These are phyloP conservation scores for Yamadazyma akitaensis DNA, from an alignment of 805 yeast species.

Conservation along the genomic window DNA sequence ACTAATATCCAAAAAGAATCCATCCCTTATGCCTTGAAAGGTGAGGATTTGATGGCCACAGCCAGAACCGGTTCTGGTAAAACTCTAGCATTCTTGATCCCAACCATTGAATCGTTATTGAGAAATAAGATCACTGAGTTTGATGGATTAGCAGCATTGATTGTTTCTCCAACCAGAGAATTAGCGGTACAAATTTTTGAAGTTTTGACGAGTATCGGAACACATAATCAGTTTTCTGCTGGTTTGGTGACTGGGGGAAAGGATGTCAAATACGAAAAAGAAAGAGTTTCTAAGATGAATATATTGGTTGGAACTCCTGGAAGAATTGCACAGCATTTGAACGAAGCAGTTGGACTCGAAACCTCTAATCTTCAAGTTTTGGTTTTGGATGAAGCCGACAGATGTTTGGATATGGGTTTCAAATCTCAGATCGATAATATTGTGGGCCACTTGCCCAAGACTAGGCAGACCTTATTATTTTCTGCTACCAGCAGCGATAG, in stretches of 20 bases:
- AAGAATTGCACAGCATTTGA: conserved; percentile 83
- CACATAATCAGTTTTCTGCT: conserved; percentile 71
- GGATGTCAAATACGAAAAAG: conserved; percentile 77
- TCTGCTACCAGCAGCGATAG: conserved; percentile 89
- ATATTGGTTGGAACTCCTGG: conserved; percentile 92
- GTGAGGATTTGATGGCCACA: conserved; percentile 78
- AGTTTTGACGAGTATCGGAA: conserved; percentile 79
- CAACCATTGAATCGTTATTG: conserved; percentile 67
- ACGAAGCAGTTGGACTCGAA: conserved; percentile 81
- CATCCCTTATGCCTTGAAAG: conserved; percentile 72
- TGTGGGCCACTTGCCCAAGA: conserved; percentile 69
- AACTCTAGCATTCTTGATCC: conserved; percentile 81
- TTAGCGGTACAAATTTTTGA: conserved; percentile 88
- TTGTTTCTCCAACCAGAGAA: conserved; percentile 91
- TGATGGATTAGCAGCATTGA: conserved; percentile 87
- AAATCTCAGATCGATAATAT: conserved; percentile 79
- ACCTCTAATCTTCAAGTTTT: conserved; percentile 70
- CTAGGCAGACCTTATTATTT: conserved; percentile 79
- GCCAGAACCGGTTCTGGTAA: conserved; percentile 92
- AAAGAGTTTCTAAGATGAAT: conserved; percentile 74
- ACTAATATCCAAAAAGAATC: conserved; percentile 86
- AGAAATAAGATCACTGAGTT: conserved; percentile 72
- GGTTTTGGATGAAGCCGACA: conserved; percentile 88
- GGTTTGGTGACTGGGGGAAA: conserved; percentile 94
- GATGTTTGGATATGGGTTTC: conserved; percentile 93